Evolutionary conservation across 192 early-diverging fungal genomes (phyloP), one percentile per base, ranked within the genome.

Genomic region (Chytriomyces sp.): DNA sequence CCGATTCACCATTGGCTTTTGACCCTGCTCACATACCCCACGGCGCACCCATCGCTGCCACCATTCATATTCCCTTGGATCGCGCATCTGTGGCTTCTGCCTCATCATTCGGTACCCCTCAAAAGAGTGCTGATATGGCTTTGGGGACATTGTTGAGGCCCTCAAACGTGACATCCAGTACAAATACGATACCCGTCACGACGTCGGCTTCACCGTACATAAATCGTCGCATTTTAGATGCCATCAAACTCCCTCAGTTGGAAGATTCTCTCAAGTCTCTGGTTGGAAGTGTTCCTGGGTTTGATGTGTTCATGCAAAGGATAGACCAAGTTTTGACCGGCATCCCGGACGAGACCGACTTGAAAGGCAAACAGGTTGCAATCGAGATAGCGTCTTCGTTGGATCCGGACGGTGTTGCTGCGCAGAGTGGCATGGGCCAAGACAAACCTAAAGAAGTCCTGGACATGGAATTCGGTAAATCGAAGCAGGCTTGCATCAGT

Each of bases 281-380:
- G 10, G 49, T 26, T 7, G n/a, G 8, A 18, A 28, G 46, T n/a
- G 24, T 69, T 16, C 68, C 68, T n/a, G 68, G 48, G 24, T 20
- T 57, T 7, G 68, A 49, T 50, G 68, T 69, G 7, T 69, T 69
- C 53, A 13, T 69, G 7, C 18, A 49, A 7, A 46, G 68, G 6
- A 23, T 69, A 8, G 68, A 69, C 46, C 8, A 43, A 50, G 50
- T 69, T 7, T n/a, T 69, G 48, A 26, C 68, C 0, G 65, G 53
- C 53, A 11, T 57, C 3, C 13, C 11, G 20, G 13, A 20, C 3
- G 53, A 20, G 11, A 3, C 20, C 53, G 53, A 57, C 53, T 18
- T 11, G 20, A 18, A 11, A 57, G 53, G 53, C 53, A 3, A 57
- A 57, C 20, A 57, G 0, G 3, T 11, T 11, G 53, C 53, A 57